Evolutionary conservation across 805 yeast genomes (phyloP), one percentile per base, ranked within the genome.

Genomic region (Cyberlindnera saturnus): DNA sequence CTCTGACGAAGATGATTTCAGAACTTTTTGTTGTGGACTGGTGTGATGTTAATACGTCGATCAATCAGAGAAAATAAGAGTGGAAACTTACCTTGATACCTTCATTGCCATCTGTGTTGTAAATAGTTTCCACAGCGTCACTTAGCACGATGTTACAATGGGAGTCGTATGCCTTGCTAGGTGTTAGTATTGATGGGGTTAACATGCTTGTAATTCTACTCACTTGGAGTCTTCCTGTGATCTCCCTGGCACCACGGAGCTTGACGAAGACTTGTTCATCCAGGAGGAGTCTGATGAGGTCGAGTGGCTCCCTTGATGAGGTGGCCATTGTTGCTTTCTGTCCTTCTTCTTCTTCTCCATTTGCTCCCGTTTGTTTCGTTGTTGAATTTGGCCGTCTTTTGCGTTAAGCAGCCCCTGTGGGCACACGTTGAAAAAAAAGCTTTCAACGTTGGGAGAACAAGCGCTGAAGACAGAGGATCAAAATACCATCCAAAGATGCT

Each of bases 91-190:
- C 38, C 18, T 39, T 45, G 40, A 59, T 44, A 31, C 66, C 67
- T n/a, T 50, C 55, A 3, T 68, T 66, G 37, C 71, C 73, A 28
- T 66, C 75, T 5, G 73, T 56, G 32, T 71, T 70, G 61, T 77
- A 86, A 32, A 90, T 79, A 2, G 85, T 86, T 60, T 93, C 99
- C 42, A 74, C 76, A 7, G 96, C 96, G 56, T 93, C 95, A 53
- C 97, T 88, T 49, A 93, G 74, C 32, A 93, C 96, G 73, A 93
- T 79, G 62, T 95, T 93, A 66, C 98, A 93, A 66, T 91, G 99
- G 38, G 95, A 85, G 66, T 91, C 99, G 66, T 86, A 91, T 1
- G 96, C 88, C 77, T 73, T 43, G 3, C 15, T 31, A 20, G 28
- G 1, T 39, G 51, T 44, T 44, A 44, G 51, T 44, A 40, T 16